Percentiles rank a stretch among this genome's conserved stretches.
Evolutionary conservation across 169 alveolate species (phyloP).

Genomic region (Plasmodium vinckei): DNA sequence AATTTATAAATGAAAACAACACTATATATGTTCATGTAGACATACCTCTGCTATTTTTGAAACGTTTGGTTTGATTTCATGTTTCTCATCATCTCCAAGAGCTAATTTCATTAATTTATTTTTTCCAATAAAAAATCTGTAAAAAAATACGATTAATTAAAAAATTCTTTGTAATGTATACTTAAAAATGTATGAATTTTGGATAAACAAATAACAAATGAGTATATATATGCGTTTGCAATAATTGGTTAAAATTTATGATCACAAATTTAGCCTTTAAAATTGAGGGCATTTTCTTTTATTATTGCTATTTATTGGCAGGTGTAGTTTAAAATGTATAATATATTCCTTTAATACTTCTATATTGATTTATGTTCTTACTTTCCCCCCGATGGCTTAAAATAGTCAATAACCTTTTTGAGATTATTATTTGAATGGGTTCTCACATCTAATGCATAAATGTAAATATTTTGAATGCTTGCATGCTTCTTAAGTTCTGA

Average conservation of each 20-base stretch:
- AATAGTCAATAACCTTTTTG: constrained; percentile 68
- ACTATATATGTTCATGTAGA: no score
- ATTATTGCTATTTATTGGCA: no score
- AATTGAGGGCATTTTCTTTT: no score
- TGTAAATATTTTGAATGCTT: constrained; percentile 57
- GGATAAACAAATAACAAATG: no score
- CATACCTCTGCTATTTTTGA: constrained; percentile 59
- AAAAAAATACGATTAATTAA: background rate
- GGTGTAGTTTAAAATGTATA: no score
- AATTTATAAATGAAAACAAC: no score
- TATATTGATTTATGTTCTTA: background rate
- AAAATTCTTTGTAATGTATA: background rate
- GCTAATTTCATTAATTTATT: constrained; percentile 75
- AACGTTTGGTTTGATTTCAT: constrained; percentile 58
- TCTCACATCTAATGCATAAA: constrained; percentile 61
- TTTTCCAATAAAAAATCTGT: constrained; percentile 70
- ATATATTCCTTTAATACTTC: no score
- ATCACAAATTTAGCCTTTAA: no score
- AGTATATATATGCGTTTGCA: no score
- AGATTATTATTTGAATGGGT: constrained; percentile 62
- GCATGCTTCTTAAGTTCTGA: constrained; percentile 39
- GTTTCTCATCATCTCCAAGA: constrained; percentile 23
- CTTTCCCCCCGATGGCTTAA: constrained; percentile 66
- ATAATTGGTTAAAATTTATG: no score
- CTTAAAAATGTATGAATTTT: no score